Evolutionary conservation across 148 eudicot species (phyloP), one percentile per base, ranked within the genome.

Genomic region (Oxyria digyna): DNA sequence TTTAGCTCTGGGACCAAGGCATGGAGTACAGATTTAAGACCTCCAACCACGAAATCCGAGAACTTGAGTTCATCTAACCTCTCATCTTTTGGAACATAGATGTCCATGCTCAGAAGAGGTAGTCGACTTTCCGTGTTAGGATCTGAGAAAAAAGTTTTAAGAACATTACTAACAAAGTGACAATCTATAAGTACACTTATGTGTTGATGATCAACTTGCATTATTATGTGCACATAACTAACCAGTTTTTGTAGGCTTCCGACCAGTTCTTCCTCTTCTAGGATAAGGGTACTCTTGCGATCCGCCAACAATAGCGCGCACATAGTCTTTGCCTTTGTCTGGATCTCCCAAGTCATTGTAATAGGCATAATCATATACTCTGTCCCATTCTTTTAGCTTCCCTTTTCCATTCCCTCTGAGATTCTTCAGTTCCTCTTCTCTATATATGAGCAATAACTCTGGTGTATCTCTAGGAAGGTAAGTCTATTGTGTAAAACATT

Each of bases 1-100:
- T 75, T 74, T 0, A 87, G 69, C 73, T 78, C 89, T 0, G 85
- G 84, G 13, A 67, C 59, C 21, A 90, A 76, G 74, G 76, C 79
- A 49, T 90, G 96, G 57, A 76, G 63, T 21, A 81, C 13, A 3
- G 89, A 75, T 24, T 71, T 71, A 12, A 71, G 49, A 37, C 64
- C 49, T 14, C 41, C 41, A 20, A 23, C 4, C 33, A 45, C 40
- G 42, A 71, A 71, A 42, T 57, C 67, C 4, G 67, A 24, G 49
- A 59, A 26, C 32, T 71, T 71, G 33, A 59, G 15, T 9, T 71
- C 49, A 27, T 48, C 67, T 21, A 71, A 71, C 20, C 67, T 35
- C 67, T 71, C 73, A 59, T 71, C 73, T n/a, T 52, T 71, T 13
- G 73, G 73, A 21, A 71, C 73, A 42, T 71, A 71, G 45, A 71